phyloP scores from a whole-genome alignment of 2,329 filamentous ascomycete species.

The Cladosporium sp. region DNA sequence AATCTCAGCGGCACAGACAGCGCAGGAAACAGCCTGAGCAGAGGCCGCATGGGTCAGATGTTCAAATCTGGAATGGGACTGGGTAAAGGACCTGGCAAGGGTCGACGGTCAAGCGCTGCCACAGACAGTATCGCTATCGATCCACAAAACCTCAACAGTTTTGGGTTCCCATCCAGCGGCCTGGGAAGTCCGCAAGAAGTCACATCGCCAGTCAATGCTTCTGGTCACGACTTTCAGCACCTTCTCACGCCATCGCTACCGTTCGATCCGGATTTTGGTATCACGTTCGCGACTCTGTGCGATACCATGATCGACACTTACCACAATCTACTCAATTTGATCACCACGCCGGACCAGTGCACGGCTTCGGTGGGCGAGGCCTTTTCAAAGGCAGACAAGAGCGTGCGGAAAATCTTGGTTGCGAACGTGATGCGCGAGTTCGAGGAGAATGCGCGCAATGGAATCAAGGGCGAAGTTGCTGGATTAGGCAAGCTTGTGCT shows the following conservation, averaged over 20 bases:
- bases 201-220: conserved; percentile 48
- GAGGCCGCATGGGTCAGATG: conserved; percentile 63
- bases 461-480: conserved; percentile 74
- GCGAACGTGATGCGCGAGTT: conserved; percentile 86
- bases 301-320: conserved; percentile 95
- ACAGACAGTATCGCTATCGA: conserved; percentile 49
- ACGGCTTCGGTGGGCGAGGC: conserved; percentile 67
- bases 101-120: conserved; percentile 52
- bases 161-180: conserved; percentile 1
- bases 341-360: conserved; percentile 71
- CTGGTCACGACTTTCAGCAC: conserved; percentile 79
- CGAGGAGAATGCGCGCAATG: conserved; percentile 74
- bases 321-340: conserved; percentile 66
- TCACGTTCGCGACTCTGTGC: conserved; percentile 92
- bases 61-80: conserved; percentile 44
- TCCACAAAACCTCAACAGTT: not conserved
- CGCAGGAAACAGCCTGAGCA: conserved; percentile 63
- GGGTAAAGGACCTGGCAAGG: conserved; percentile 32
- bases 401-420: conserved; percentile 82
- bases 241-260: conserved; percentile 87
- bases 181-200: conserved; percentile 20
- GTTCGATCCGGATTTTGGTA: conserved; percentile 95
- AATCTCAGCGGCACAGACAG: conserved; percentile 69
- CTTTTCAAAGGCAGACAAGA: conserved; percentile 83
- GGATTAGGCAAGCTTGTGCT: conserved; percentile 85